Conservation (phyloP, 2,329 filamentous ascomycete species). For the Plectosphaerella sp. region DNA sequence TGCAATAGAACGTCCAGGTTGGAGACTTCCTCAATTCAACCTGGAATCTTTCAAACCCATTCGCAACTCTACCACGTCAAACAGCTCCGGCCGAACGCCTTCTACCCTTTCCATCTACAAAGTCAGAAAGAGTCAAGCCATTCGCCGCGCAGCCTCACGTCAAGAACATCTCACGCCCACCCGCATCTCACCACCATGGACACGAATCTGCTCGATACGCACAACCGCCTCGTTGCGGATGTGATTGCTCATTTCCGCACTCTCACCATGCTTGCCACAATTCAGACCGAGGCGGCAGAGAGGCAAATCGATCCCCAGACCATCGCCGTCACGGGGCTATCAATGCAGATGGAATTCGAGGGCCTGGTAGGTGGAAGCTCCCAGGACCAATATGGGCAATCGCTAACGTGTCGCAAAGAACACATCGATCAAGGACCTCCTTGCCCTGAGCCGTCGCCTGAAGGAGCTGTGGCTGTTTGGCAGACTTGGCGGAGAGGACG, state of each 20-base stretch:
- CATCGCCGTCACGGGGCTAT: slow-evolving; percentile 36
- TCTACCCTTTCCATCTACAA: no score
- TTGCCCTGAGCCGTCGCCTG: slow-evolving; percentile 36
- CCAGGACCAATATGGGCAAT: no score
- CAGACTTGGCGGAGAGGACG: slow-evolving; percentile 32
- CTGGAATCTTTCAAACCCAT: no score
- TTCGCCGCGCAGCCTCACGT: no score
- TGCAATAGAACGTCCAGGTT: no score
- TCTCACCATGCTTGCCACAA: slow-evolving; percentile 38
- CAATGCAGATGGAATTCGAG: slow-evolving; percentile 41
- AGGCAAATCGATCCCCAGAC: slow-evolving; percentile 32
- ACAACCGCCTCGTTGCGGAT: slow-evolving; percentile 39
- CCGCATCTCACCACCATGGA: not conserved
- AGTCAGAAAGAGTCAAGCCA: no score
- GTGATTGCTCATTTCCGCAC: slow-evolving; percentile 38
- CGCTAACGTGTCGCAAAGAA: slow-evolving; percentile 19
- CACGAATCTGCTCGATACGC: slow-evolving; percentile 26
- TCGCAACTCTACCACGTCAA: no score
- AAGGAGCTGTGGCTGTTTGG: slow-evolving; percentile 43
- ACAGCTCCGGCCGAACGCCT: no score
- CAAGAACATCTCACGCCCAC: no score
- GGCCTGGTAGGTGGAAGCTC: slow-evolving; percentile 24
- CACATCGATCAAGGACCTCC: slow-evolving; percentile 38
- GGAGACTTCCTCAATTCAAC: no score
- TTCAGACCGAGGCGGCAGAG: slow-evolving; percentile 32